phyloP scores from a whole-genome alignment of 106 monocot genomes.

The Dendrobium catenatum region DNA sequence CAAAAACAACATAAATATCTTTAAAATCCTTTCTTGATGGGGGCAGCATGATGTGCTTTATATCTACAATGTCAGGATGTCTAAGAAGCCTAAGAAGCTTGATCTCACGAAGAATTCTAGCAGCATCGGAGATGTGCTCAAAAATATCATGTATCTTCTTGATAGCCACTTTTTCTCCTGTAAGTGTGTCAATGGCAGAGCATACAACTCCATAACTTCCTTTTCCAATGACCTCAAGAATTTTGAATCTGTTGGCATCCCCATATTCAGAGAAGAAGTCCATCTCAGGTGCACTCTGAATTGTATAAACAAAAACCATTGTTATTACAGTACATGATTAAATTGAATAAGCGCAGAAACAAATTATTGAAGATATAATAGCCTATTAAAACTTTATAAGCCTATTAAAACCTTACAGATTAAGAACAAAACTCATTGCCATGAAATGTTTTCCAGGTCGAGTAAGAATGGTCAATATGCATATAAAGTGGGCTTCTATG shows the following conservation, averaged over 20 bases:
- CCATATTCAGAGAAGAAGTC: conserved; percentile 52
- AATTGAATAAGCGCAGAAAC: neutral
- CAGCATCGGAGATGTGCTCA: conserved; percentile 54
- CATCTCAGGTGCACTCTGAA: conserved; percentile 33
- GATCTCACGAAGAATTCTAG: conserved; percentile 47
- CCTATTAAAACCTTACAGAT: too few species aligned
- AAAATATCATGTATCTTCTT: conserved; percentile 63
- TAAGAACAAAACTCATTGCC: too few species aligned
- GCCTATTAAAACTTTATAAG: too few species aligned
- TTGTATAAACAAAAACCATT: neutral
- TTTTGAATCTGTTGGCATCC: conserved; percentile 40
- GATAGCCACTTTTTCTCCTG: conserved; percentile 48
- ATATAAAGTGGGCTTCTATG: too few species aligned
- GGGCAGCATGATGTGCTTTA: conserved; percentile 57
- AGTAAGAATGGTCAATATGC: too few species aligned
- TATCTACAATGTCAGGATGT: conserved; percentile 55
- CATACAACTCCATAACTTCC: conserved; percentile 59
- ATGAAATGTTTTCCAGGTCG: too few species aligned
- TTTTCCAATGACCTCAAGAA: conserved; percentile 47
- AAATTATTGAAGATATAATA: neutral
- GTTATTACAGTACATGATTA: neutral
- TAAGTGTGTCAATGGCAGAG: conserved; percentile 37
- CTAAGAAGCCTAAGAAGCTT: conserved; percentile 51
- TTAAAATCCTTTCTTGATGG: conserved; percentile 51
- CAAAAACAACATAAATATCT: conserved; percentile 35